Evolutionary conservation across 148 eudicot genomes (phyloP), one percentile per base, ranked within the genome.

Genomic region (Camellia granthamiana): DNA sequence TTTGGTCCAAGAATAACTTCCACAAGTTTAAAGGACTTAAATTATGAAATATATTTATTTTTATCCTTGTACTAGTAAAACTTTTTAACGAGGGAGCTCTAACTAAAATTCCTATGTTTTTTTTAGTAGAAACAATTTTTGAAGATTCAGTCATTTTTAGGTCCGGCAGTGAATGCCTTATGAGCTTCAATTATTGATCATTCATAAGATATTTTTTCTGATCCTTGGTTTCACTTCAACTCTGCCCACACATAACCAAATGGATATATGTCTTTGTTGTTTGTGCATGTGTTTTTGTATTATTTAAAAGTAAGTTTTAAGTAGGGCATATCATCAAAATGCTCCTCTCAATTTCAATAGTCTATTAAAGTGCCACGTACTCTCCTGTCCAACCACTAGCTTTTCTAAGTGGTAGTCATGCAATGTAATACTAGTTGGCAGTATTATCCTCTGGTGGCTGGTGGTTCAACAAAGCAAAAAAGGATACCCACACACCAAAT

Each of bases 291-390:
- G 0, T 49, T 4, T 49, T 4, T 49, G 7, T 49, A 49, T 49
- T 49, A 49, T 49, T 4, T 49, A 49, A 4, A 15, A 15, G 3
- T 60, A 11, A 15, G 19, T 2, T 18, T 60, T 9, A 60, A 60
- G 3, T 19, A 15, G 64, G 18, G 64, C 16, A 56, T 30, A 43
- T 44, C 8, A 47, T 18, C 83, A 62, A 44, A 41, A 30, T 56
- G 41, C n/a, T 76, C 55, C 71, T 75, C 69, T 78, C 69, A 54
- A 52, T 59, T 73, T 67, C 23, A 30, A 7, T 23, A 83, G 88
- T 68, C 78, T 81, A 49, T 42, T 59, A 79, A 43, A 79, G 12
- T 76, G 80, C 89, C 89, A 86, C 89, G 89, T 86, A 78, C 23
- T 80, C 77, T 75, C 75, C 55, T 75, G 58, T 41, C 46, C 42